phyloP scores from a whole-genome alignment of 371 early-diverging fungal species.

The Cokeromyces recurvatus region DNA sequence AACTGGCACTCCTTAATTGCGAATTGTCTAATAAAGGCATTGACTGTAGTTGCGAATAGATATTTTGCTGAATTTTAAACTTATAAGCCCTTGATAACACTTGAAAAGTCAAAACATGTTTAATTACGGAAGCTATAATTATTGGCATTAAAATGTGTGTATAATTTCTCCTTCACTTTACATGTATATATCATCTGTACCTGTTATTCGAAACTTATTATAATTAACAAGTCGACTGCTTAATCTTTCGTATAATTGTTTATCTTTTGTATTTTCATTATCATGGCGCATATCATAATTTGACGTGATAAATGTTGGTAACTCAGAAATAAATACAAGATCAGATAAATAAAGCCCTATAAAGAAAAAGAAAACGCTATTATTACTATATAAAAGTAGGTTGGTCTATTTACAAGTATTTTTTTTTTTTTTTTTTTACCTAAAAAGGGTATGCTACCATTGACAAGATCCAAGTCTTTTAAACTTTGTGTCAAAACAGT shows the following conservation, averaged over 20 bases:
- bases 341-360: slow-evolving; percentile 62
- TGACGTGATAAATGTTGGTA: slow-evolving; percentile 49
- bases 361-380: not conserved
- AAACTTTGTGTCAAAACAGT: slow-evolving; percentile 27
- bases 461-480: slow-evolving; percentile 3
- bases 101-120: slow-evolving; percentile 59
- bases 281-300: slow-evolving; percentile 6
- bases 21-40: slow-evolving; percentile 34
- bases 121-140: slow-evolving; percentile 50
- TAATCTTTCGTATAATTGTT: slow-evolving; percentile 19
- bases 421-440: slow-evolving; percentile 25
- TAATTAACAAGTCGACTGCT: slow-evolving; percentile 51
- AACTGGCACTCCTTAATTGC: slow-evolving; percentile 38
- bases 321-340: slow-evolving; percentile 58
- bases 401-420: not conserved
- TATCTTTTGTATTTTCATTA: slow-evolving; percentile 18
- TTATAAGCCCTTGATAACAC: slow-evolving; percentile 49
- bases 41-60: slow-evolving; percentile 22
- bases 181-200: slow-evolving; percentile 15
- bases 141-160: too few relatives aligned
- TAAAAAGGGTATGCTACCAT: slow-evolving; percentile 57
- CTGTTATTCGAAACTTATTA: slow-evolving; percentile 60
- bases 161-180: too few relatives aligned
- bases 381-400: too few relatives aligned
- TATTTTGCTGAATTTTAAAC: slow-evolving; percentile 26